phyloP scores from a whole-genome alignment of 2,329 filamentous ascomycete genomes.

The Thielaviopsis punctulata region DNA sequence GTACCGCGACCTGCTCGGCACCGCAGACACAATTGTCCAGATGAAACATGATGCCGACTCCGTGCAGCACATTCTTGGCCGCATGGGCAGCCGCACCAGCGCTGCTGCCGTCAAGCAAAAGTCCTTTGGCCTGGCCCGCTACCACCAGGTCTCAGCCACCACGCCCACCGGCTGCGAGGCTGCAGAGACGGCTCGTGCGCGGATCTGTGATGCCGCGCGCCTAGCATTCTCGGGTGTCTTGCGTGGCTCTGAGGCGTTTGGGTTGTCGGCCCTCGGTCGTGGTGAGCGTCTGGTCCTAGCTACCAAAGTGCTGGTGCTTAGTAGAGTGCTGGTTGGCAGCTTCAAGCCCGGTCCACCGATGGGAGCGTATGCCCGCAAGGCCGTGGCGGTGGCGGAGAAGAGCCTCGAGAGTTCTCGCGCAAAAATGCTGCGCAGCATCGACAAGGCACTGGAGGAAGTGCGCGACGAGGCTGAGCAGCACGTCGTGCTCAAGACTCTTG shows the following conservation, averaged over 20 bases:
- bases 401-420: slow-evolving; percentile 44
- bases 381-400: slow-evolving; percentile 44
- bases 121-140: slow-evolving; percentile 35
- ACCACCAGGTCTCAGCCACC: slow-evolving; percentile 20
- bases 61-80: slow-evolving; percentile 53
- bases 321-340: slow-evolving; percentile 57
- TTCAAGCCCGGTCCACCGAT: slow-evolving; percentile 32
- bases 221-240: slow-evolving; percentile 32
- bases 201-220: slow-evolving; percentile 34
- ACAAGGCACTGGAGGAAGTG: slow-evolving; percentile 49
- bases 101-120: slow-evolving; percentile 52
- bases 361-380: slow-evolving; percentile 19
- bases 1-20: slow-evolving; percentile 81
- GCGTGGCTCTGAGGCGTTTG: slow-evolving; percentile 20
- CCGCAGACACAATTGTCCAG: slow-evolving; percentile 80
- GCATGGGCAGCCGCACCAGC: slow-evolving; percentile 64
- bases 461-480: slow-evolving; percentile 28
- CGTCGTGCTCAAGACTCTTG: slow-evolving; percentile 54
- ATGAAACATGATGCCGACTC: slow-evolving; percentile 67
- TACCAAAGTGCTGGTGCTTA: slow-evolving; percentile 59
- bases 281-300: slow-evolving; percentile 38
- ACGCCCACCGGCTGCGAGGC: slow-evolving; percentile 15
- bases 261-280: slow-evolving; percentile 17
- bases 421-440: slow-evolving; percentile 48
- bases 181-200: slow-evolving; percentile 26